Base-by-base conservation (phyloP, 805 yeast species). In the Candida oleophila region DNA sequence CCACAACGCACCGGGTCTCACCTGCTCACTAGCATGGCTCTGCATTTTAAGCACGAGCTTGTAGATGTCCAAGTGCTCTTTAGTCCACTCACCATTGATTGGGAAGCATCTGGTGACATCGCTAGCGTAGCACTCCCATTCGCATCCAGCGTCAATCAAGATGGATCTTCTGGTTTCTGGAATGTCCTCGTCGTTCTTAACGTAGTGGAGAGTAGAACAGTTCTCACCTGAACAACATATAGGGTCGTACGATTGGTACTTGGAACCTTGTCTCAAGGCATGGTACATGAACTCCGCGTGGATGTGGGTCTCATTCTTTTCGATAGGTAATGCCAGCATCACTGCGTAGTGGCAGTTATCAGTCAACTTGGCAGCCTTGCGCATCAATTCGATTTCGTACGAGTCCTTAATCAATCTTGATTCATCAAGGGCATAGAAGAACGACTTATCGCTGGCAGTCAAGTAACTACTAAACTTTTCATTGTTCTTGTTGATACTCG, bases 71-170 rank as follows among this genome's bases (percentile, higher is more conserved):
- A 87, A 76, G 57, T 92, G 95, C 60, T 94, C 98, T 51, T 78
- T 80, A 7, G 91, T 80, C 90, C 96, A 92, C 45, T 84, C 82
- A 4, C 99, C 99, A 51, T 74, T 78, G 46, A 89, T 82, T 22
- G 99, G 99, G 80, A 90, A 92, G 61, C 95, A 87, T 62, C 99
- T 80, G 14, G 99, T 94, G 38, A 94, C 97, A 63, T 92, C 99
- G 38, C 89, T 76, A 2, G 97, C 91, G 65, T 92, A 92, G 63
- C 89, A 83, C 53, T 81, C 80, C 97, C 97, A 92, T 67, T 92
- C 98, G 2, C 97, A 96, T 46, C 99, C 99, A 7, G 98, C 97
- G 69, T 92, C 99, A 45, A 92, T 84, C 50, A 92, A 76, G 11
- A 92, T 77, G 4, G 91, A 77, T 41, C 78, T 81, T 57, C 81